Base-by-base conservation (phyloP, 2,329 filamentous ascomycete species). In the Xylaria sp. region DNA sequence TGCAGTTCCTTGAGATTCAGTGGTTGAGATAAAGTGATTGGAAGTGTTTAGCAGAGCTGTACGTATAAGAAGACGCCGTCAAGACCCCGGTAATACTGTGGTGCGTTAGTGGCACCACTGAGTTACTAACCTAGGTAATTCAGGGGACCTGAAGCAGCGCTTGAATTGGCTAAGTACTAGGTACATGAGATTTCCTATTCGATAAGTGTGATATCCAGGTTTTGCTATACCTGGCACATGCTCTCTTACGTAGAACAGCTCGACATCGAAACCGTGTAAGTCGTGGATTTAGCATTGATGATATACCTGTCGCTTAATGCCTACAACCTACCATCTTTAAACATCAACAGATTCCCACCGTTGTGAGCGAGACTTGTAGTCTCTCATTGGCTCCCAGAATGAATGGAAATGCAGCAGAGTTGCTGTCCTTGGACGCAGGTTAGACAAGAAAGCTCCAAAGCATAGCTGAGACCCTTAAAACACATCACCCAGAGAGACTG, bases 391-490 rank as follows among this genome's bases (percentile, higher is more conserved):
- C 40, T 15, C 31, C 47, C 40, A 75, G 65, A 33, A 82, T 82
- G 80, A 81, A 81, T 63, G 77, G 77, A 46, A 70, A 66, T 57
- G 61, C 74, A 47, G 70, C 72, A 42, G 78, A 77, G 73, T 75
- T 67, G 63, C 68, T 65, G 69, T 78, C 79, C 62, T 72, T 83
- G 57, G 80, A 83, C 71, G 76, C 79, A 73, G 79, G 81, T 83
- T 66, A 75, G 73, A 59, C n/a, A 35, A 60, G 52, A 55, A 50
- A 58, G 55, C 51, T 60, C 61, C 51, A 52, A 45, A 60, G 31
- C 35, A 37, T 38, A 50, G 46, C 46, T 6, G 19, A 38, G 17
- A 50, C 47, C 19, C 47, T 51, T 51, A 6, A n/a, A n/a, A 11
- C 47, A 11, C 47, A 25, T 51, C 0, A 23, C 31, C n/a, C 3